phyloP scores from a whole-genome alignment of 345 rosid species.

The Geranium brycei region DNA sequence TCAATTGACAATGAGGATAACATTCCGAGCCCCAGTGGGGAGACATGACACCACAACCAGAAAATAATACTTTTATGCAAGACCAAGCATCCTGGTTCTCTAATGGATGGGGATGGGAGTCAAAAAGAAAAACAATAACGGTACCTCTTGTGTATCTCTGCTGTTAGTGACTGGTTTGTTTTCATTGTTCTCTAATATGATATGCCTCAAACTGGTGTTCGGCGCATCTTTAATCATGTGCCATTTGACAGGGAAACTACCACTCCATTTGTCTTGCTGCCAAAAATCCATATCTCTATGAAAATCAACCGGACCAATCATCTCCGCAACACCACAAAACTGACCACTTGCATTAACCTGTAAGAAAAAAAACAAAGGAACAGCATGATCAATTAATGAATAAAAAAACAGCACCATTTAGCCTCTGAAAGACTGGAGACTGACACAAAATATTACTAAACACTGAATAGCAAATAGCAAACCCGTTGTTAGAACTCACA shows the following conservation, averaged over 20 bases:
- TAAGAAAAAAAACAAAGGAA: constrained; percentile 3
- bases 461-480: too few species aligned
- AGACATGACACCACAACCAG: too few species aligned
- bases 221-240: constrained; percentile 79
- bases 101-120: too few species aligned
- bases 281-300: constrained; percentile 83
- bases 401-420: background rate
- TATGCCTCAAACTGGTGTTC: constrained; percentile 64
- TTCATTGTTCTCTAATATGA: constrained; percentile 81
- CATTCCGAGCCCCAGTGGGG: background rate
- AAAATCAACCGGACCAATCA: constrained; percentile 80
- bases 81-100: too few species aligned
- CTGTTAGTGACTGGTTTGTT: constrained; percentile 93
- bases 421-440: background rate
- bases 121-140: constrained; percentile 1
- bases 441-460: too few species aligned
- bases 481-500: constrained; percentile 30
- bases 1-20: background rate
- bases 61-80: too few species aligned
- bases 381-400: constrained; percentile 7
- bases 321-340: constrained; percentile 95
- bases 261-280: constrained; percentile 99
- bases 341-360: constrained; percentile 98
- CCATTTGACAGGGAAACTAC: constrained; percentile 93
- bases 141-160: constrained; percentile 99